A percentile compares a stretch with the other conserved stretches of the same genome.
phyloP scores from a whole-genome alignment of 2,329 filamentous ascomycete genomes.

The Fusarium globosum region DNA sequence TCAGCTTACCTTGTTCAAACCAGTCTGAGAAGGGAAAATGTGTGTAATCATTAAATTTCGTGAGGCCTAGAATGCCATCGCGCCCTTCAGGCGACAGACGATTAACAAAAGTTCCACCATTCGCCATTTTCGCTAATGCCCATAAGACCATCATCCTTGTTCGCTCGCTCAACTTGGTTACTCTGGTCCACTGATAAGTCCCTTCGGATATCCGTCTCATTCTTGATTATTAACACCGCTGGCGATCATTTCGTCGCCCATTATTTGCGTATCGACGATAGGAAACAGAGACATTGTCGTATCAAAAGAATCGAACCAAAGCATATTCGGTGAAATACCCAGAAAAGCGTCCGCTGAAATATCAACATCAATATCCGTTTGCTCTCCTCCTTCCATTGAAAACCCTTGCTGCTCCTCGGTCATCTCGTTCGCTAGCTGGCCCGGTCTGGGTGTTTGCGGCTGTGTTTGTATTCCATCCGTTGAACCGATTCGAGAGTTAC shows the following conservation, averaged over 20 bases:
- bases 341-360: constrained; percentile 36
- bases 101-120: constrained; percentile 9
- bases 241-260: constrained; percentile 8
- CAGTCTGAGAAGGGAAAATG: background rate
- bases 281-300: constrained; percentile 44
- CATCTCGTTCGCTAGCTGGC: background rate
- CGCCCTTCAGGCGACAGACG: background rate
- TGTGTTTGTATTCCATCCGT: background rate
- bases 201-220: background rate
- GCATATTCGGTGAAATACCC: constrained; percentile 41
- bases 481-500: background rate
- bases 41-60: background rate
- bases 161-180: background rate
- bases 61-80: background rate
- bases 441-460: constrained; percentile 3
- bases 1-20: background rate
- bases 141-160: background rate
- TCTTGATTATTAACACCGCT: background rate
- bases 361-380: constrained; percentile 15
- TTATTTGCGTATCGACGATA: constrained; percentile 40
- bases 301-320: constrained; percentile 44
- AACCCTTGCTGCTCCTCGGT: constrained; percentile 7
- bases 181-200: background rate
- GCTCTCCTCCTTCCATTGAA: background rate
- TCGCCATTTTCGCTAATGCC: background rate